Conservation (phyloP, 352 stramenopile genomes). For the Globisporangium cederbergense region DNA sequence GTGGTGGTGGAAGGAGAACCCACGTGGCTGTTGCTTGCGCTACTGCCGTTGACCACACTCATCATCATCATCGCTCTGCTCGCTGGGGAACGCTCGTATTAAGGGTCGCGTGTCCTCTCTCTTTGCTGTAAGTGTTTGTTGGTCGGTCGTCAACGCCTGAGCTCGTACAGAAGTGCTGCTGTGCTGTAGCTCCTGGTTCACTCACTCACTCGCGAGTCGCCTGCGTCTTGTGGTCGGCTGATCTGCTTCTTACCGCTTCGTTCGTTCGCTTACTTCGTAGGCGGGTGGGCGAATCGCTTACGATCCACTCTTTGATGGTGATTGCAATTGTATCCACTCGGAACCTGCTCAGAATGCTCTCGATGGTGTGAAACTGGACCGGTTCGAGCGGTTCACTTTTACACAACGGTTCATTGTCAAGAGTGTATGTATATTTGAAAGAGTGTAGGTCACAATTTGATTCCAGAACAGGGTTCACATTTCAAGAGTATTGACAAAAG, state of each 20-base stretch:
- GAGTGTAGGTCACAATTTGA: too few relatives aligned
- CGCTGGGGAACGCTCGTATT: neutral
- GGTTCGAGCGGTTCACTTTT: too few relatives aligned
- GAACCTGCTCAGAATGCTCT: slow-evolving; percentile 8
- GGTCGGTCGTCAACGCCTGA: neutral
- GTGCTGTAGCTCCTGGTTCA: neutral
- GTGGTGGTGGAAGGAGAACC: slow-evolving; percentile 21
- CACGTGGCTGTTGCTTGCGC: slow-evolving; percentile 27
- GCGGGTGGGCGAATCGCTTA: too few relatives aligned
- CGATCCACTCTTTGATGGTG: too few relatives aligned
- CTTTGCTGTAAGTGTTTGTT: neutral
- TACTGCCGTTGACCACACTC: slow-evolving; percentile 30
- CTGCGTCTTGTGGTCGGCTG: too few relatives aligned
- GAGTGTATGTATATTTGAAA: too few relatives aligned
- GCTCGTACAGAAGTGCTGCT: neutral
- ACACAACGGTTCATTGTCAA: too few relatives aligned
- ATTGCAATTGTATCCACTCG: neutral
- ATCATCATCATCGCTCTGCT: slow-evolving; percentile 8
- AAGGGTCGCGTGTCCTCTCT: neutral
- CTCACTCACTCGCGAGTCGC: neutral
- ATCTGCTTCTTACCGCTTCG: neutral
- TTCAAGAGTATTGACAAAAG: too few relatives aligned
- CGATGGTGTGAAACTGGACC: neutral
- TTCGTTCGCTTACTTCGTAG: too few relatives aligned
- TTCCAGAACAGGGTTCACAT: too few relatives aligned